Evolutionary conservation across 2,329 filamentous ascomycete genomes (phyloP).

Genomic region (Epichloe aotearoae): DNA sequence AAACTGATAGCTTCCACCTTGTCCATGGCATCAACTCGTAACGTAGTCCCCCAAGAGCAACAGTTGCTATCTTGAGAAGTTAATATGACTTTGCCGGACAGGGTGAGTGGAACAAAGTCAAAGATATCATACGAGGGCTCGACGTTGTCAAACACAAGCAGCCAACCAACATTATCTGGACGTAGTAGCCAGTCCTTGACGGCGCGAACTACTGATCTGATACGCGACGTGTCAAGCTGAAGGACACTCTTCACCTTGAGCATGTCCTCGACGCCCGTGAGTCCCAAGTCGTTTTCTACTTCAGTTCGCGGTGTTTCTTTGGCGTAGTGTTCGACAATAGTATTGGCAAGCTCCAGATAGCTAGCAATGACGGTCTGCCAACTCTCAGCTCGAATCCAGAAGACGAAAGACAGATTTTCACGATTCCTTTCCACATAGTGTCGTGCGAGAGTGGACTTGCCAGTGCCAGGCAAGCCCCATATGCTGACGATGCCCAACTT

Average conservation of each 20-base stretch:
- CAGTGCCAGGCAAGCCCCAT: slow-evolving; percentile 12
- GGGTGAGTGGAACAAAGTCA: slow-evolving; percentile 14
- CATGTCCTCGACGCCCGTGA: slow-evolving; percentile 14
- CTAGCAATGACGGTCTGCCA: slow-evolving; percentile 15
- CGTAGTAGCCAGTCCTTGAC: slow-evolving; percentile 16
- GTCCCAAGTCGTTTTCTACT: slow-evolving; percentile 13
- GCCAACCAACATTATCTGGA: slow-evolving; percentile 13
- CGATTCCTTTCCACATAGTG: slow-evolving; percentile 12
- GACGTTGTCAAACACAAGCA: slow-evolving; percentile 14
- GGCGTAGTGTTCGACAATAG: slow-evolving; percentile 11
- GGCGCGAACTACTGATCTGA: slow-evolving; percentile 13
- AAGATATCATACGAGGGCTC: slow-evolving; percentile 13
- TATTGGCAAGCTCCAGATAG: slow-evolving; percentile 13
- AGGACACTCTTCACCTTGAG: slow-evolving; percentile 12
- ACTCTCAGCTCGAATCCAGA: slow-evolving; percentile 15
- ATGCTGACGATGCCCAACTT: slow-evolving; percentile 11
- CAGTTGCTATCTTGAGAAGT: slow-evolving; percentile 11
- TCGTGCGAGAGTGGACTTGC: slow-evolving; percentile 14
- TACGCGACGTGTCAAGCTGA: slow-evolving; percentile 10
- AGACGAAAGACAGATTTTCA: slow-evolving; percentile 12
- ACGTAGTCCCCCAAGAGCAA: slow-evolving; percentile 12
- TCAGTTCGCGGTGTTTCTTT: slow-evolving; percentile 6
- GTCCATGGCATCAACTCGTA: slow-evolving; percentile 11
- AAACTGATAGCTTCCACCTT: slow-evolving; percentile 10
- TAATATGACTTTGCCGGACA: slow-evolving; percentile 13